Conservation (phyloP, 2,329 filamentous ascomycete species). For the Tolypocladium tropicale region DNA sequence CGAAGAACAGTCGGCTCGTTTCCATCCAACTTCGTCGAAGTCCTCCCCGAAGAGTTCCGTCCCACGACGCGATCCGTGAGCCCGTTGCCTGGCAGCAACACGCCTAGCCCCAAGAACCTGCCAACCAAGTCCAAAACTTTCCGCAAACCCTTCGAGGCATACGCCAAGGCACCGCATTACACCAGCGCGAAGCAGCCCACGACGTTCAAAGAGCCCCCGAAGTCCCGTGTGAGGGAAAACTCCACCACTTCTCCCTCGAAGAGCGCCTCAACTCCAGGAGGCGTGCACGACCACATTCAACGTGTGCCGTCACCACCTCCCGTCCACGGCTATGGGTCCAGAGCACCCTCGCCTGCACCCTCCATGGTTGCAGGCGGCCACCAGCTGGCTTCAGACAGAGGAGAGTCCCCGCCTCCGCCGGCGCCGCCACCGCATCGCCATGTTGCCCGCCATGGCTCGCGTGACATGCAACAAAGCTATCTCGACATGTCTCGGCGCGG, state of each 20-base stretch:
- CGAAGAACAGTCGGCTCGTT: slow-evolving; percentile 86
- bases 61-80: slow-evolving; percentile 56
- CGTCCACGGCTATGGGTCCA: slow-evolving; percentile 16
- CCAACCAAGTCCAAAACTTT: slow-evolving; percentile 53
- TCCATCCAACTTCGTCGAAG: slow-evolving; percentile 92
- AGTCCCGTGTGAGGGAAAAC: slow-evolving; percentile 11
- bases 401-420: slow-evolving; percentile 63
- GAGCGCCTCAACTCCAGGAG: slow-evolving; percentile 16
- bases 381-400: slow-evolving; percentile 20
- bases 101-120: slow-evolving; percentile 42
- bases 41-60: slow-evolving; percentile 76
- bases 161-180: slow-evolving; percentile 56
- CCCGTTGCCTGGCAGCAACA: slow-evolving; percentile 46
- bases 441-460: slow-evolving; percentile 22
- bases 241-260: slow-evolving; percentile 17
- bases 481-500: slow-evolving; percentile 16
- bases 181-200: slow-evolving; percentile 52
- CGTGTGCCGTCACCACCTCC: slow-evolving; percentile 11
- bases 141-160: slow-evolving; percentile 57
- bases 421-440: slow-evolving; percentile 79
- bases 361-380: slow-evolving; percentile 12
- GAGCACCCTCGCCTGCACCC: slow-evolving; percentile 19
- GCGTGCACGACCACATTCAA: slow-evolving; percentile 9
- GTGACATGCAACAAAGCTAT: slow-evolving; percentile 3
- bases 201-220: slow-evolving; percentile 37